Conservation (phyloP, 2,329 filamentous ascomycete genomes). For the Nothophoma quercina region DNA sequence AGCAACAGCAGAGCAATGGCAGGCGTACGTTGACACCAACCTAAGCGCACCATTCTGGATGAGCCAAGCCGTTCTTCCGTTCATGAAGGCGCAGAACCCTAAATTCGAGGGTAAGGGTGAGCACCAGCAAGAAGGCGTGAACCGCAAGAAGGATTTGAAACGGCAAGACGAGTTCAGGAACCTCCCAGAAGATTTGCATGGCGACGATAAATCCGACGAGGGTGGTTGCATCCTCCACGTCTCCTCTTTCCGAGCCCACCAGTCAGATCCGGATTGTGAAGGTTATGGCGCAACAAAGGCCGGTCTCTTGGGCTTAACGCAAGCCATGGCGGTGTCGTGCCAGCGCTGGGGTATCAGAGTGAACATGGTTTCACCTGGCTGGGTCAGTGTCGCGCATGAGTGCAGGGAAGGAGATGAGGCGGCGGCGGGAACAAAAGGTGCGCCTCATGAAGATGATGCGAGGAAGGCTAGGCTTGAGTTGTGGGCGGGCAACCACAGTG, state of each 20-base stretch:
- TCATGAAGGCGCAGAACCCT: slow-evolving; percentile 30
- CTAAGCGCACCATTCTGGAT: slow-evolving; percentile 33
- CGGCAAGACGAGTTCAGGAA: slow-evolving; percentile 30
- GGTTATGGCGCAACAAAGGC: slow-evolving; percentile 60
- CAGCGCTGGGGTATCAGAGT: slow-evolving; percentile 54
- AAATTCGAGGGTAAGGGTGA: slow-evolving; percentile 6
- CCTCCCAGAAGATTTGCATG: slow-evolving; percentile 28
- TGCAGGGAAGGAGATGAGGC: slow-evolving; percentile 51
- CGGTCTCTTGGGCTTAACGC: slow-evolving; percentile 58
- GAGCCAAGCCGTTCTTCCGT: slow-evolving; percentile 32
- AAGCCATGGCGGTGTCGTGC: slow-evolving; percentile 57
- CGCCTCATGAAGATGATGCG: slow-evolving; percentile 28
- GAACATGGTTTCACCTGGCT: slow-evolving; percentile 59
- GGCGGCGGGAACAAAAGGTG: slow-evolving; percentile 28
- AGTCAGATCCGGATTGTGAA: slow-evolving; percentile 59
- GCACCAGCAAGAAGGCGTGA: slow-evolving; percentile 19
- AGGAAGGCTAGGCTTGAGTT: slow-evolving; percentile 22
- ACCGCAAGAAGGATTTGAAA: slow-evolving; percentile 29
- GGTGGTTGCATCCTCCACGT: slow-evolving; percentile 53
- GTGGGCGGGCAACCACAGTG: slow-evolving; percentile 57
- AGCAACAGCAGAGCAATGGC: slow-evolving; percentile 32
- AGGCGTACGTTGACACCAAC: slow-evolving; percentile 33
- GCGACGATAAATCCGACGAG: slow-evolving; percentile 31
- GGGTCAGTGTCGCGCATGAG: slow-evolving; percentile 59
- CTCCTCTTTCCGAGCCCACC: slow-evolving; percentile 58